Evolutionary conservation across 2,329 filamentous ascomycete genomes (phyloP).

Genomic region (Alternaria gaisen): DNA sequence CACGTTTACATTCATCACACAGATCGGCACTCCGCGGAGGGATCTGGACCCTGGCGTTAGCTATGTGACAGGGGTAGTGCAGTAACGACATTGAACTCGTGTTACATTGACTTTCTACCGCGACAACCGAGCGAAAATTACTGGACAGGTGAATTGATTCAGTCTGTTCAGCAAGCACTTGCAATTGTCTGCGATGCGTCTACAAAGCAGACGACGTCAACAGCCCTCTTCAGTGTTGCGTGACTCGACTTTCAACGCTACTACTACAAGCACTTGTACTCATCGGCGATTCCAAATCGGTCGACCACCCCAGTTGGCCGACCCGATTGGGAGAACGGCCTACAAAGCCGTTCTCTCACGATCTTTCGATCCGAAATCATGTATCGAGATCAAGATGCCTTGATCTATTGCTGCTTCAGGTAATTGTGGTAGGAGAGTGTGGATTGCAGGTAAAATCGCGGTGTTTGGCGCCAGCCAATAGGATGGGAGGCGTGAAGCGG

Average conservation of each 20-base stretch:
- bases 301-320: background rate
- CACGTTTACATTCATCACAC: slow-evolving; percentile 2
- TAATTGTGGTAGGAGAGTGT: background rate
- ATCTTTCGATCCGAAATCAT: background rate
- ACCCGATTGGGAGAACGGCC: background rate
- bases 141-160: too few relatives aligned
- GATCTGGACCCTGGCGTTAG: slow-evolving; percentile 3
- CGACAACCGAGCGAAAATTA: background rate
- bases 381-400: background rate
- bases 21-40: slow-evolving; percentile 3
- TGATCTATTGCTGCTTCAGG: background rate
- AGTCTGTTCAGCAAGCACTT: background rate
- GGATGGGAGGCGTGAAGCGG: too few relatives aligned
- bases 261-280: background rate
- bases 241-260: slow-evolving; percentile 1
- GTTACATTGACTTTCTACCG: background rate
- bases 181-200: background rate
- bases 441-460: background rate
- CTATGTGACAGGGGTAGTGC: background rate
- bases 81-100: background rate
- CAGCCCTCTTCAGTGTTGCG: background rate
- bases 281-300: background rate
- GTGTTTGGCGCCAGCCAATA: slow-evolving; percentile 4
- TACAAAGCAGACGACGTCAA: background rate
- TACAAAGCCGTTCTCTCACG: background rate